phyloP scores from a whole-genome alignment of 106 monocot species.

The Dendrobium officinale region DNA sequence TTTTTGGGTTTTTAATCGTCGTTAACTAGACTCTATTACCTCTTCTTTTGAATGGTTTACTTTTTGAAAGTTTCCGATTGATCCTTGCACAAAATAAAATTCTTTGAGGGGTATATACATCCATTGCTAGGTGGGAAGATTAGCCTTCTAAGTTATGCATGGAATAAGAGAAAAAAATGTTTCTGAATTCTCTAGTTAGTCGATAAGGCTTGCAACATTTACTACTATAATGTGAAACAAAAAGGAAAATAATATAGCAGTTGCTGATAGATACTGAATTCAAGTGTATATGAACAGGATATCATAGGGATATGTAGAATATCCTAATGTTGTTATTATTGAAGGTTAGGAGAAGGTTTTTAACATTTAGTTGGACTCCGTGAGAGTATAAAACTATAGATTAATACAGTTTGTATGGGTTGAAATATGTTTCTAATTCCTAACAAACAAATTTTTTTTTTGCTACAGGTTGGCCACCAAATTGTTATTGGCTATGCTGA shows the following conservation, averaged over 20 bases:
- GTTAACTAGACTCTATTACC: not conserved
- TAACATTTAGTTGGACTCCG: not conserved
- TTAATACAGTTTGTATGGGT: not conserved
- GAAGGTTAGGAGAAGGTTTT: not conserved
- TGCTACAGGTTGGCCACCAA: conserved; percentile 83
- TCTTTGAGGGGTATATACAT: not conserved
- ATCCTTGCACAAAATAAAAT: not conserved
- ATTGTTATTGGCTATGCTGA: conserved; percentile 85
- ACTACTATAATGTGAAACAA: not conserved
- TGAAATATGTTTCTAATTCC: not conserved
- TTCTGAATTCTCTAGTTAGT: not conserved
- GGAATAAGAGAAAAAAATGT: not conserved
- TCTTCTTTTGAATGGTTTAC: not conserved
- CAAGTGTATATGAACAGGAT: not conserved
- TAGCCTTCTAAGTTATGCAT: not conserved
- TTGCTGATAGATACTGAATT: not conserved
- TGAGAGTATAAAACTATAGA: not conserved
- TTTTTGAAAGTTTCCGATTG: not conserved
- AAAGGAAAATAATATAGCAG: not conserved
- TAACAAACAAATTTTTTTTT: not conserved
- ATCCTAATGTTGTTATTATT: not conserved
- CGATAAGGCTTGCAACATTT: not conserved
- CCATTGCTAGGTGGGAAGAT: not conserved
- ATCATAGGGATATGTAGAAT: not conserved
- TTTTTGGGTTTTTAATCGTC: not conserved